Evolutionary conservation across 805 yeast genomes (phyloP), one percentile per base, ranked within the genome.

Genomic region (Candida qinlingensis): DNA sequence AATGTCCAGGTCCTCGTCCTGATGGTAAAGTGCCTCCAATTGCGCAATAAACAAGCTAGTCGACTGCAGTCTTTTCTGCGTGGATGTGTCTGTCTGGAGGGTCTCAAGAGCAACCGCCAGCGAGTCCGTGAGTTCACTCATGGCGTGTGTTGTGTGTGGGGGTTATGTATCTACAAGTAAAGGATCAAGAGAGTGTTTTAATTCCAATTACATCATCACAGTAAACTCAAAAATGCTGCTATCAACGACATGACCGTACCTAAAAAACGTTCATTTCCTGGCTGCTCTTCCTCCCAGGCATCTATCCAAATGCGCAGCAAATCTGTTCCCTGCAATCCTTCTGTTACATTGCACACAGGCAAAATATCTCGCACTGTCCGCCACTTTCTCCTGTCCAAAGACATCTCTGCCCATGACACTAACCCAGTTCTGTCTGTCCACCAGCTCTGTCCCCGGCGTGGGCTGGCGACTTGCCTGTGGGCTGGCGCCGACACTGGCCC

Each of bases 241-340:
- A 19, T 19, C 19, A 19, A 19, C 3, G 19, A 19, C 19, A 19
- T 19, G 19, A 19, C 19, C 19, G 3, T 19, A 19, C 19, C 3
- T 2, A 19, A 19, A 26, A 6, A 25, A 6, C 28, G 9, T 4
- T 46, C 36, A 55, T 44, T 75, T 71, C 54, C 82, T 68, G 19
- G 19, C 19, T 28, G 73, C 71, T 49, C 87, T 76, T 10, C 97
- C 86, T 40, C 88, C 87, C 27, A 90, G 66, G 63, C 99, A 92
- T 58, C 96, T 81, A 62, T 90, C 95, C 31, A 92, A 75, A 67
- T 92, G 99, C 39, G 87, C 90, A 2, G 98, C 97, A 73, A 88
- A 91, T 50, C 99, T 72, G 37, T 87, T 85, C 1, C 96, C 96
- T 0, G 96, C 92, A 7, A 92, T 85, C 59, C 84, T 88, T 48